Percentiles rank a stretch among this genome's conserved stretches.
phyloP scores from a whole-genome alignment of 108 stramenopile genomes.

The Fragilaria radians region DNA sequence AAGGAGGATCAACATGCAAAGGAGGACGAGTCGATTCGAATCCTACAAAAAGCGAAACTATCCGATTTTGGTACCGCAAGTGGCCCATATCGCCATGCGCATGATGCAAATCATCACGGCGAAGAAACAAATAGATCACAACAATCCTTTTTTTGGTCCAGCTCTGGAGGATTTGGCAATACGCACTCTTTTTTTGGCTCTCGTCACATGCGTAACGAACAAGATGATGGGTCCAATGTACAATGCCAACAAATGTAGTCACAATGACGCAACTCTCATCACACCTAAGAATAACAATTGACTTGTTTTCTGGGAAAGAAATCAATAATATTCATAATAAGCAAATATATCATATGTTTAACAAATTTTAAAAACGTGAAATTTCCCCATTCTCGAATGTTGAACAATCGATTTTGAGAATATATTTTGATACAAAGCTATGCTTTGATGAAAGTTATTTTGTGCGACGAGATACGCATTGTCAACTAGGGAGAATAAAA shows the following conservation, averaged over 20 bases:
- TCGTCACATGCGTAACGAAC: not conserved
- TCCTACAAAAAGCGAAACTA: slow-evolving; percentile 16
- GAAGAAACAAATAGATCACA: slow-evolving; percentile 12
- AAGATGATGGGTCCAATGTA: slow-evolving; percentile 13
- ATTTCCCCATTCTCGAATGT: too few species aligned
- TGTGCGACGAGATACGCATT: too few species aligned
- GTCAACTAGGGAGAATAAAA: too few species aligned
- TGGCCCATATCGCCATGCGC: slow-evolving; percentile 1
- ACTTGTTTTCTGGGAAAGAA: too few species aligned
- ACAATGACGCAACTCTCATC: too few species aligned
- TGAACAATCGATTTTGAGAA: too few species aligned
- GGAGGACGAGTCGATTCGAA: slow-evolving; percentile 11
- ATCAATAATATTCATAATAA: too few species aligned
- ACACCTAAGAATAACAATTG: too few species aligned
- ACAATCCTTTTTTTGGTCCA: slow-evolving; percentile 1
- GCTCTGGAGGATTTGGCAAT: slow-evolving; percentile 8
- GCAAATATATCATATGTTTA: too few species aligned
- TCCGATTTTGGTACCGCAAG: slow-evolving; percentile 40
- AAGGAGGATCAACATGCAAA: not conserved
- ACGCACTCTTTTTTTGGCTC: not conserved
- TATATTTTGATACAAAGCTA: too few species aligned
- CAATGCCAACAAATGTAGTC: slow-evolving; percentile 22
- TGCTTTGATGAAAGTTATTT: too few species aligned
- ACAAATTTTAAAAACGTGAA: too few species aligned
- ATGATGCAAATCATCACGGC: slow-evolving; percentile 9